phyloP scores from a whole-genome alignment of 495 filamentous ascomycete genomes.

The Neurospora sp. region DNA sequence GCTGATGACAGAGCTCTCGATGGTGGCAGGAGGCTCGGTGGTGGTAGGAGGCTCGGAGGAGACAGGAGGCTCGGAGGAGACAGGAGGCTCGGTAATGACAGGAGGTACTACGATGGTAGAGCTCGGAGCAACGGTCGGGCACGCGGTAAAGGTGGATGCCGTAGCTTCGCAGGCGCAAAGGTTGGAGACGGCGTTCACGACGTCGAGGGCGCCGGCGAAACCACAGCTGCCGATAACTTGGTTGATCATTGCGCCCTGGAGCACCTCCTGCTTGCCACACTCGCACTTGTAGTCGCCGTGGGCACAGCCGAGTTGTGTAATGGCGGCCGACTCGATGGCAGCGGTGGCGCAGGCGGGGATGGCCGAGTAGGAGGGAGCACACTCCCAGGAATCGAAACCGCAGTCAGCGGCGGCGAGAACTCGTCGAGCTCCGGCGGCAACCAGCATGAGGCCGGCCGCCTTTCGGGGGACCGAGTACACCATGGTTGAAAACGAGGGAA shows the following conservation, averaged over 20 bases:
- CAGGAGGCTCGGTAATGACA: not conserved
- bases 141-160: not conserved
- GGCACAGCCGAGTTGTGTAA: not conserved
- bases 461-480: not conserved
- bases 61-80: not conserved
- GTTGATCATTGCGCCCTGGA: not conserved
- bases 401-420: not conserved
- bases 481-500: not conserved
- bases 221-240: not conserved
- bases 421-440: not conserved
- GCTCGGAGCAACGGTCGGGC: not conserved
- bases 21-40: not conserved
- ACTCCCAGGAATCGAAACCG: not conserved
- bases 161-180: not conserved
- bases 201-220: not conserved
- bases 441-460: not conserved
- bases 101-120: not conserved
- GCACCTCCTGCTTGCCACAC: not conserved
- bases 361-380: not conserved
- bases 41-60: not conserved
- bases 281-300: not conserved
- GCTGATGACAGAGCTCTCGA: too few relatives aligned
- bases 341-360: constrained; percentile 2
- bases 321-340: not conserved
- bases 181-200: not conserved